Percentiles rank a stretch among this genome's conserved stretches.
Evolutionary conservation across 768 basidiomycete genomes (phyloP).

Genomic region (Hygrocybe coccinea): DNA sequence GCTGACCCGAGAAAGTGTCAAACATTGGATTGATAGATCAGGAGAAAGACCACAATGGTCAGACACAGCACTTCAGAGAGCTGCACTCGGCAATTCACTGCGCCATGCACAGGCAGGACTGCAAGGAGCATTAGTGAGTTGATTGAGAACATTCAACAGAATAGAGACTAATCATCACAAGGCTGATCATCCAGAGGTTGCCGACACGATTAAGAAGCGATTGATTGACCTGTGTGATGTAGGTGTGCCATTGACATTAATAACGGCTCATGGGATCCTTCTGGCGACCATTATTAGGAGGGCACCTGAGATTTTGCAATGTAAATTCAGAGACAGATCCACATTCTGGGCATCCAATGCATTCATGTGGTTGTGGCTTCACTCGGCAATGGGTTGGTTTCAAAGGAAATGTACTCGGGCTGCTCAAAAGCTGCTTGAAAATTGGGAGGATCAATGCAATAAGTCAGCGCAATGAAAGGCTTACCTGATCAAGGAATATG

Average conservation of each 20-base stretch:
- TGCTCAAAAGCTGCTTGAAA: constrained; percentile 29
- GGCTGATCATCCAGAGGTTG: neutral
- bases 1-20: constrained; percentile 18
- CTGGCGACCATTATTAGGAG: neutral
- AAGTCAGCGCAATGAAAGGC: too few relatives aligned
- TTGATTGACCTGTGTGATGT: neutral
- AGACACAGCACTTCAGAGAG: neutral
- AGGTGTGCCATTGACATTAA: neutral
- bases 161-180: neutral
- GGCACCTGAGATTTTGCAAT: neutral
- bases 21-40: constrained; percentile 23
- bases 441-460: constrained; percentile 28
- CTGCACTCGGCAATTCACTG: neutral
- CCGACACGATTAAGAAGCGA: neutral
- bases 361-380: constrained; percentile 21
- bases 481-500: neutral
- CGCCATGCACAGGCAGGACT: neutral
- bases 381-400: constrained; percentile 21
- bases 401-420: constrained; percentile 26
- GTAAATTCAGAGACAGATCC: neutral
- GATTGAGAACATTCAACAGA: neutral
- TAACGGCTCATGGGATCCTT: neutral
- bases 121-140: neutral
- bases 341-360: constrained; percentile 15
- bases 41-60: constrained; percentile 17